Evolutionary conservation across 257 asterid species (phyloP).

Genomic region (Lavandula angustifolia): DNA sequence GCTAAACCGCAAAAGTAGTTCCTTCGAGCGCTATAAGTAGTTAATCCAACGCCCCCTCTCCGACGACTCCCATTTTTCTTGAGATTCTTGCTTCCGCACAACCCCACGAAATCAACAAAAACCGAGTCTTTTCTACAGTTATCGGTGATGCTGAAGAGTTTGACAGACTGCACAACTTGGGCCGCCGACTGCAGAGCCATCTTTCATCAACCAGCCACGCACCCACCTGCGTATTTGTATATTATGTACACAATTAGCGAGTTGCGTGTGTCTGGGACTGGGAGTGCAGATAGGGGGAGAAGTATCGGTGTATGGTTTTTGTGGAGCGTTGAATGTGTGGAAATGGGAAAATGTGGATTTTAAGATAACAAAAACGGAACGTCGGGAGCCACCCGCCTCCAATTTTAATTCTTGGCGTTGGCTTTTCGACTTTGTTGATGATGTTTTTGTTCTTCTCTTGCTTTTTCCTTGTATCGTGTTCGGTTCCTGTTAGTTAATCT

Average conservation of each 20-base stretch:
- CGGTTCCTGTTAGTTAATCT: constrained; percentile 14
- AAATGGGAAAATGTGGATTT: constrained; percentile 53
- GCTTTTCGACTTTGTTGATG: constrained; percentile 38
- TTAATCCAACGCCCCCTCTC: constrained; percentile 38
- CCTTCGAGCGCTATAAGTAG: constrained; percentile 33
- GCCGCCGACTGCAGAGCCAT: constrained; percentile 60
- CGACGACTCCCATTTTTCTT: constrained; percentile 41
- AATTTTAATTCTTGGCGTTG: constrained; percentile 33
- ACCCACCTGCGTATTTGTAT: background rate
- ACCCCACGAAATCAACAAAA: constrained; percentile 55
- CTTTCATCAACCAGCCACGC: constrained; percentile 33
- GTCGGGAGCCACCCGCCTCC: constrained; percentile 55
- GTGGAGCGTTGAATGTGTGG: constrained; percentile 48
- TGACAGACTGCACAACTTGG: constrained; percentile 57
- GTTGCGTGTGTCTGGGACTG: background rate
- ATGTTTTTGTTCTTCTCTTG: constrained; percentile 19
- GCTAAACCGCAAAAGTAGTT: constrained; percentile 34
- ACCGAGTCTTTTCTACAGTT: constrained; percentile 39
- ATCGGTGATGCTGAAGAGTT: constrained; percentile 38
- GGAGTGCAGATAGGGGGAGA: constrained; percentile 22
- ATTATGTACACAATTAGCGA: background rate
- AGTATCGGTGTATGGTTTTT: constrained; percentile 15
- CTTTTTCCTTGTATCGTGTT: constrained; percentile 10
- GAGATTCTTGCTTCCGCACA: constrained; percentile 41
- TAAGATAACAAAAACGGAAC: constrained; percentile 40